Evolutionary conservation across 108 stramenopile species (phyloP).

Genomic region (Nitzschia sp.): DNA sequence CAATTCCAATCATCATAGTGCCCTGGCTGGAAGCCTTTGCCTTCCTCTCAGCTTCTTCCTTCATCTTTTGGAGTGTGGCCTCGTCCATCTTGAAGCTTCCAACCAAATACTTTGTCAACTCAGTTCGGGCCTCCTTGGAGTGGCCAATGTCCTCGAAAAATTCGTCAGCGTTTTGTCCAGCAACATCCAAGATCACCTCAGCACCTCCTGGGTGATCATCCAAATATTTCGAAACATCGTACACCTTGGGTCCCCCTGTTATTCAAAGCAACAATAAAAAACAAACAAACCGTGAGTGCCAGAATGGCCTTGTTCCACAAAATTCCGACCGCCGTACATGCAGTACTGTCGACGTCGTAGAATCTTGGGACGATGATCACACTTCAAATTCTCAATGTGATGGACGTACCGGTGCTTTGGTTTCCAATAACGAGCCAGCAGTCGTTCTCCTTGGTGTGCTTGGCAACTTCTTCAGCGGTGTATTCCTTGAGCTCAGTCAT

Average conservation of each 20-base stretch:
- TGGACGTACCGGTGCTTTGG: constrained; percentile 75
- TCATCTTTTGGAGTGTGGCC: constrained; percentile 66
- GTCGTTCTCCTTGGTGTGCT: constrained; percentile 87
- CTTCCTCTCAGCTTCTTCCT: constrained; percentile 57
- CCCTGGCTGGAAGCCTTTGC: constrained; percentile 14
- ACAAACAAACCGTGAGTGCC: constrained; percentile 1
- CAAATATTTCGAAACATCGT: constrained; percentile 95
- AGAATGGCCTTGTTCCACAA: too few species aligned
- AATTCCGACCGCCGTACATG: neutral
- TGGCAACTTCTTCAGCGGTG: constrained; percentile 84
- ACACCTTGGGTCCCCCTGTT: constrained; percentile 92
- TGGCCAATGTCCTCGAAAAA: constrained; percentile 99
- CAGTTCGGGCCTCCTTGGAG: constrained; percentile 87
- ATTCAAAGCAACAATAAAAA: constrained; percentile 1
- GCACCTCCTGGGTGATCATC: constrained; percentile 97
- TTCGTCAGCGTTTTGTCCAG: constrained; percentile 91
- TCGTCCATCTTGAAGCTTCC: constrained; percentile 74
- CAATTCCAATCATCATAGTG: constrained; percentile 27
- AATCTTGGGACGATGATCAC: neutral
- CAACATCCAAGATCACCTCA: constrained; percentile 91
- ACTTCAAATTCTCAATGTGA: neutral
- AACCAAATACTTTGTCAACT: constrained; percentile 79
- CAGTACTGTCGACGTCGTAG: neutral
- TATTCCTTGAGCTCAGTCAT: constrained; percentile 66
- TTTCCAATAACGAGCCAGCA: constrained; percentile 97